Base-by-base conservation (phyloP, 2,329 filamentous ascomycete genomes). In the Cercospora canescens region DNA sequence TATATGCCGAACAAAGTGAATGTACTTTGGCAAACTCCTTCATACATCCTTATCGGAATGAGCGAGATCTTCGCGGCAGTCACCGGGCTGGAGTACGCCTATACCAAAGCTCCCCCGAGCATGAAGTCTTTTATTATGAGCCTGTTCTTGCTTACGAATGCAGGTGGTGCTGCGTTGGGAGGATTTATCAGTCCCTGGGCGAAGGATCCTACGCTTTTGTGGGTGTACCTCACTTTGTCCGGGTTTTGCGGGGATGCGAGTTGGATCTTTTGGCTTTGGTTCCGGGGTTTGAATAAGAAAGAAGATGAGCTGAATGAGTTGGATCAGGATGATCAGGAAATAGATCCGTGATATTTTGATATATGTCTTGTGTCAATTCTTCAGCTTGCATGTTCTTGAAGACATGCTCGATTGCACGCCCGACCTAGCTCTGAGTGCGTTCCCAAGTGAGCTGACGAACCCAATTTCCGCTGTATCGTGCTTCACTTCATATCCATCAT, bases 161-260 rank as follows among this genome's bases (percentile, higher is more conserved):
- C 86, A 1, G 81, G 85, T 50, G 85, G 85, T 2, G 83, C 86
- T 3, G 85, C 84, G 34, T 77, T 92, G 32, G 87, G 86, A 1
- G 85, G 88, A 68, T 83, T 87, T 3, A 78, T 91, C n/a, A 84
- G 86, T 6, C 86, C 88, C 0, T 76, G 83, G 18, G 84, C 87
- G 12, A 83, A 83, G 65, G 86, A 91, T 75, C 89, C 89, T 24
- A 81, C 87, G 68, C 82, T 90, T 70, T 73, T 88, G 62, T 90
- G 87, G 87, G 84, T 91, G 81, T 73, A 73, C 35, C 32, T 60
- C 21, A 67, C 67, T 7, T 63, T 73, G 16, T 66, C 66, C 2
- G 66, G 60, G 12, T 60, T 65, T 11, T 68, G 65, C 11, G 61
- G 69, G n/a, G 64, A 66, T 39, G 67, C 67, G 1, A 67, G 70